Percentiles rank a stretch among this genome's conserved stretches.
These are phyloP conservation scores for Pseudogymnoascus sp. DNA, from an alignment of 2,329 filamentous ascomycete genomes.

Conservation along the genomic window DNA sequence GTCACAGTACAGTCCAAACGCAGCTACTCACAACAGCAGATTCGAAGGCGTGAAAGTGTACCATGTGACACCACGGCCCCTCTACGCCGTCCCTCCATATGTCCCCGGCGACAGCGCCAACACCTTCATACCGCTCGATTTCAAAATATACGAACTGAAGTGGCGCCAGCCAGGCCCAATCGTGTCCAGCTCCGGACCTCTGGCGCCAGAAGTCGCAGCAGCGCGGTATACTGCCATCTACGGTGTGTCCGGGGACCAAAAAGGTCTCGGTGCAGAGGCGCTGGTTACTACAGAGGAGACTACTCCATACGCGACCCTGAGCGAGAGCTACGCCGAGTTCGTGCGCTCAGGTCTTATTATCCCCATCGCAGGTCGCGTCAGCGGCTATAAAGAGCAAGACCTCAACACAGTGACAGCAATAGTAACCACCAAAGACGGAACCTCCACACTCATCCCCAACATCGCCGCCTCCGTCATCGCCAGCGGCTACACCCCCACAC, in stretches of 20 bases:
- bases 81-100: neutral
- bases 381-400: neutral
- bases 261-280: slow-evolving; percentile 7
- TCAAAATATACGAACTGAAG: slow-evolving; percentile 61
- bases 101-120: neutral
- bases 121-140: slow-evolving; percentile 63
- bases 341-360: slow-evolving; percentile 15
- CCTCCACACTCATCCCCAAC: slow-evolving; percentile 35
- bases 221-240: slow-evolving; percentile 44
- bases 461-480: slow-evolving; percentile 63
- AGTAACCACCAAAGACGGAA: slow-evolving; percentile 26
- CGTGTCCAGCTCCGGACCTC: slow-evolving; percentile 54
- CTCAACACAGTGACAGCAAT: neutral
- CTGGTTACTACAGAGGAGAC: slow-evolving; percentile 10
- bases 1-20: slow-evolving; percentile 21
- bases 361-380: slow-evolving; percentile 14
- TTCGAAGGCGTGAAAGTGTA: neutral
- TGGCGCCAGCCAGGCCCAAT: slow-evolving; percentile 51
- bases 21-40: neutral
- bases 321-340: slow-evolving; percentile 18
- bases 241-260: slow-evolving; percentile 33
- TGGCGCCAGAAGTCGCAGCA: slow-evolving; percentile 48
- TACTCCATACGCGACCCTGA: slow-evolving; percentile 17
- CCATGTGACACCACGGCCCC: neutral
- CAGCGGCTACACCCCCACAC: slow-evolving; percentile 62